phyloP scores from a whole-genome alignment of 345 rosid genomes.

The Arabis alpina region DNA sequence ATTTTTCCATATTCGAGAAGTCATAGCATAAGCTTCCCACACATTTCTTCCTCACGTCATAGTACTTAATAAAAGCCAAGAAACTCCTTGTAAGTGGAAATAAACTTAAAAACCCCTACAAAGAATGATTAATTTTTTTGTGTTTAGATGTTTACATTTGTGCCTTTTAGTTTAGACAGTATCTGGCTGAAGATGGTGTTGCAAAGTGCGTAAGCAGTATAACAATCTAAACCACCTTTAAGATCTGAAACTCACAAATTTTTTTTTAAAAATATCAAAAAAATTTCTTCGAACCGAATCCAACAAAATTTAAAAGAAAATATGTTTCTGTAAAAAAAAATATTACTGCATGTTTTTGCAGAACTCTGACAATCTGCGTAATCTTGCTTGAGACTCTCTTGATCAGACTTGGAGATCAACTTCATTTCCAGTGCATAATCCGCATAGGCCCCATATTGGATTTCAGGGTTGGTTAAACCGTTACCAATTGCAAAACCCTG shows the following conservation, averaged over 20 bases:
- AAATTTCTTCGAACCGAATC: background rate
- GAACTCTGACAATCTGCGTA: conserved; percentile 54
- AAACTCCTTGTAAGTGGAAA: background rate
- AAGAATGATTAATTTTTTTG: background rate
- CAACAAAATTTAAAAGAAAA: background rate
- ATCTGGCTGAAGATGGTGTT: conserved; percentile 47
- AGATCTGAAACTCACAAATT: conserved; percentile 44
- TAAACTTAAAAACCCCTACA: background rate
- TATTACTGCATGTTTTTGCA: conserved; percentile 60
- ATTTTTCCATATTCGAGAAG: conserved; percentile 66
- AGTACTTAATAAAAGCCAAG: conserved; percentile 52
- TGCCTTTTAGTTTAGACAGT: conserved; percentile 23
- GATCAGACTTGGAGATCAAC: conserved; percentile 52
- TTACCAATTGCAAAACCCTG: conserved; percentile 94
- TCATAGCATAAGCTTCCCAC: conserved; percentile 69
- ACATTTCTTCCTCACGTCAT: conserved; percentile 79
- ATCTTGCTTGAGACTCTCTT: conserved; percentile 48
- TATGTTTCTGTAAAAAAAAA: background rate
- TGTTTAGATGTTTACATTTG: conserved; percentile 57
- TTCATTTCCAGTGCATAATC: conserved; percentile 69
- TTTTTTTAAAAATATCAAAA: background rate
- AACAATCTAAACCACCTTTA: conserved; percentile 57
- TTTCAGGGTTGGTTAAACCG: conserved; percentile 76
- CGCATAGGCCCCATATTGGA: conserved; percentile 73
- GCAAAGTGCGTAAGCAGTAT: conserved; percentile 46